Evolutionary conservation across 352 stramenopile species (phyloP).

Genomic region (Hyaloperonospora arabidopsidis): DNA sequence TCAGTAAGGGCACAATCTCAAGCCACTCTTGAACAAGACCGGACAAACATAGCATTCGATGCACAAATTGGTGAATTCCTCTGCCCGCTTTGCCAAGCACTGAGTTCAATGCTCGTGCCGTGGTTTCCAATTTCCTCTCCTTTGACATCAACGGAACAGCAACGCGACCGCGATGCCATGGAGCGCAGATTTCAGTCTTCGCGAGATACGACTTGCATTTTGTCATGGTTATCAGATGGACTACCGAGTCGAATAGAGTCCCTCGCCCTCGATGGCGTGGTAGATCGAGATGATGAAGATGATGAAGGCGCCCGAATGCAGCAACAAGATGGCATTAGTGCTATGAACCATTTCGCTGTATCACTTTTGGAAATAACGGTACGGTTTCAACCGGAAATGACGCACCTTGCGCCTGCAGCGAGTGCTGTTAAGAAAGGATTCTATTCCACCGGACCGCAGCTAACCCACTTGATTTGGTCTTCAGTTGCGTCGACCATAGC

Average conservation of each 20-base stretch:
- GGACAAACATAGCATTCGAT: conserved; percentile 82
- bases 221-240: conserved; percentile 50
- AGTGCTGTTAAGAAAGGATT: conserved; percentile 61
- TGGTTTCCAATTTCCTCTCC: conserved; percentile 54
- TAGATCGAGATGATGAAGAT: conserved; percentile 19
- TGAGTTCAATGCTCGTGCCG: conserved; percentile 88
- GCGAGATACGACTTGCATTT: conserved; percentile 56
- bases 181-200: conserved; percentile 69
- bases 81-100: conserved; percentile 84
- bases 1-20: conserved; percentile 66
- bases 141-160: conserved; percentile 48
- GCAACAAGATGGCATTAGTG: conserved; percentile 41
- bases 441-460: conserved; percentile 54
- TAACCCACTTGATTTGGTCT: conserved; percentile 74
- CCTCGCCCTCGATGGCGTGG: conserved; percentile 30
- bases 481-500: conserved; percentile 53
- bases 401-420: conserved; percentile 43
- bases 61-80: conserved; percentile 83
- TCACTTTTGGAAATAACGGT: conserved; percentile 59
- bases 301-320: conserved; percentile 14
- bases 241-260: conserved; percentile 38
- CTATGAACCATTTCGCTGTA: conserved; percentile 70
- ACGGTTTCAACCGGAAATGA: conserved; percentile 63
- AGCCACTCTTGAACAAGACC: conserved; percentile 61
- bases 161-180: conserved; percentile 53